Evolutionary conservation across 495 filamentous ascomycete species (phyloP), one percentile per base, ranked within the genome.

Genomic region (Podospora australis): DNA sequence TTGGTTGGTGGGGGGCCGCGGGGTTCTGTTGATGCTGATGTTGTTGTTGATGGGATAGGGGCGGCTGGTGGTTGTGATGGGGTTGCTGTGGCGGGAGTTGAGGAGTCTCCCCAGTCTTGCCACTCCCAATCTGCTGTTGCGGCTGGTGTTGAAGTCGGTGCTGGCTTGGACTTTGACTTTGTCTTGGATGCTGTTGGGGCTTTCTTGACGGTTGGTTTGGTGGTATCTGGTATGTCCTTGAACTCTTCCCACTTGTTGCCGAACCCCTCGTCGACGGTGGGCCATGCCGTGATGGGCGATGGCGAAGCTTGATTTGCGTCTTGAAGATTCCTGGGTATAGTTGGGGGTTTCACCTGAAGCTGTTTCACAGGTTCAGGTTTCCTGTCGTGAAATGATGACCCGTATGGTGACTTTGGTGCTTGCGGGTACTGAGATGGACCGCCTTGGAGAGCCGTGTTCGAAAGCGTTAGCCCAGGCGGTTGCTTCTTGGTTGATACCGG

Each of bases 1-100:
- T 95, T 95, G 7, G 83, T 87, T 45, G 90, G 90, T 5, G 88
- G 87, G 26, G 71, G 63, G 19, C 63, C 58, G 40, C 23, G 29
- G 13, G 47, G 6, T 26, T 39, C 10, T 14, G 46, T n/a, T 39
- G 40, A 19, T 26, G 19, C 32, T 23, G 24, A 35, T 46, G 14
- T 41, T 41, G n/a, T 25, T 40, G n/a, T 44, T 22, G 20, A 39
- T 29, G 22, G 49, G 42, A 39, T 50, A 48, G n/a, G 39, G 29
- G 44, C 16, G 11, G 41, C 6, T 24, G 46, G 39, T n/a, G 19
- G 35, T 13, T 51, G 59, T 50, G 6, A 49, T 40, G 8, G 42
- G 26, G 20, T 28, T 43, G 20, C 40, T 5, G 34, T 36, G 13
- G 6, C 34, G 11, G 7, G 28, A 30, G n/a, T 30, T n/a, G 28